A percentile compares a stretch with the other conserved stretches of the same genome.
Evolutionary conservation across 2,329 filamentous ascomycete species (phyloP).

Genomic region (Verticillium tricorpus): DNA sequence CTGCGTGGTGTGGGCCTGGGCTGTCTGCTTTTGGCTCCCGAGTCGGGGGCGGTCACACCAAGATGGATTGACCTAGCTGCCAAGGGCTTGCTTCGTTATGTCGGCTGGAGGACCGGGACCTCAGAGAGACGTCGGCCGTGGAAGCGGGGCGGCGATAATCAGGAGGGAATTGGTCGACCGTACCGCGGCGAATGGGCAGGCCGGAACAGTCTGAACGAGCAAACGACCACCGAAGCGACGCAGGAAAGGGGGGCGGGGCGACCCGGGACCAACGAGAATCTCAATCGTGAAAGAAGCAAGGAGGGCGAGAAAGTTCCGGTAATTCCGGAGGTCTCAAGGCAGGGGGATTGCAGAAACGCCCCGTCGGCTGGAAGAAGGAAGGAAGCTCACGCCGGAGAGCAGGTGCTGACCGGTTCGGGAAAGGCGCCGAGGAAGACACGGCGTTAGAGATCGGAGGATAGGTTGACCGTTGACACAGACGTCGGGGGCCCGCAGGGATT

Average conservation of each 20-base stretch:
- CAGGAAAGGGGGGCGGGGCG: background rate
- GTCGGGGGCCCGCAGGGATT: background rate
- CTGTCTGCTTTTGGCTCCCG: background rate
- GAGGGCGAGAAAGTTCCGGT: background rate
- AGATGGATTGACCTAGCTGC: background rate
- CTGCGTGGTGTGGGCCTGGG: background rate
- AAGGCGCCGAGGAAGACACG: background rate
- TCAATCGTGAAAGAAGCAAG: background rate
- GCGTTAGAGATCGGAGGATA: background rate
- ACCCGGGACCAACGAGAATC: background rate
- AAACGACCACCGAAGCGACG: background rate
- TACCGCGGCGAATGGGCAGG: background rate
- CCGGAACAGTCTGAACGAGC: background rate
- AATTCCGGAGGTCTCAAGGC: background rate
- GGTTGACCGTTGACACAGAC: background rate
- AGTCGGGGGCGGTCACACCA: background rate
- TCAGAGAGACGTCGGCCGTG: background rate
- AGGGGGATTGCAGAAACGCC: background rate
- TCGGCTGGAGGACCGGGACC: background rate
- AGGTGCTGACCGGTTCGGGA: background rate
- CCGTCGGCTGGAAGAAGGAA: background rate
- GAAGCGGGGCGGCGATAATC: background rate
- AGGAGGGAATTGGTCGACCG: background rate
- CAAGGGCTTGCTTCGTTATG: background rate
- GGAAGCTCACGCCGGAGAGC: background rate